Evolutionary conservation across 257 asterid species (phyloP), one percentile per base, ranked within the genome.

Genomic region (Nicotiana sylvestris): DNA sequence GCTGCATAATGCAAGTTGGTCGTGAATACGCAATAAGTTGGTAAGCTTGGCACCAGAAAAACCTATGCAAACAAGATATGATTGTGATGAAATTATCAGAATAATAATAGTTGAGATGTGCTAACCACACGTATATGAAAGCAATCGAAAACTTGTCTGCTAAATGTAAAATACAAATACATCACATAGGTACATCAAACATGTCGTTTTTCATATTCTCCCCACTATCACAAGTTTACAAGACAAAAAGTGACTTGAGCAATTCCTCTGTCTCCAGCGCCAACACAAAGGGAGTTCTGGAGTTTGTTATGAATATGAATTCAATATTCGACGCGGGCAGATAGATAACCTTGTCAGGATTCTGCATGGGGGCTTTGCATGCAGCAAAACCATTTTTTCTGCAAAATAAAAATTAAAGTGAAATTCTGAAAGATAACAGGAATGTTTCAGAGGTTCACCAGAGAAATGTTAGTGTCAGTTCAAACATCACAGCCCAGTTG

Each of bases 351-450:
- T n/a, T 72, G 49, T 92, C 94, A 92, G 83, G 95, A 85, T 85
- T 92, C 92, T 79, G 92, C 92, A 58, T 72, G 89, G 33, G 98
- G 95, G 81, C 87, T 88, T 86, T 91, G 87, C 89, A 90, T 81
- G 91, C 99, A 95, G 93, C 98, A 93, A 80, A 91, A 85, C 99
- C 99, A 95, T 80, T 93, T 95, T 79, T 93, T 93, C 99, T 95
- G 97, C 92, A 89, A 67, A 87, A 82, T 55, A 66, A 78, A 35
- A 65, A 9, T 12, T 30, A 13, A 62, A 11, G 70, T 65, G 70
- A 65, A 13, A 30, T 65, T 6, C 70, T 65, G 29, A 43, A 43
- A 65, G 70, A 65, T 65, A 65, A 30, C 7, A 13, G n/a, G 21
- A 65, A 27, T 12, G n/a, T 30, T 65, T 29, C n/a, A 29, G 43